These are phyloP conservation scores for Porcisia deanei DNA, from an alignment of 208 protist genomes.

Conservation along the genomic window DNA sequence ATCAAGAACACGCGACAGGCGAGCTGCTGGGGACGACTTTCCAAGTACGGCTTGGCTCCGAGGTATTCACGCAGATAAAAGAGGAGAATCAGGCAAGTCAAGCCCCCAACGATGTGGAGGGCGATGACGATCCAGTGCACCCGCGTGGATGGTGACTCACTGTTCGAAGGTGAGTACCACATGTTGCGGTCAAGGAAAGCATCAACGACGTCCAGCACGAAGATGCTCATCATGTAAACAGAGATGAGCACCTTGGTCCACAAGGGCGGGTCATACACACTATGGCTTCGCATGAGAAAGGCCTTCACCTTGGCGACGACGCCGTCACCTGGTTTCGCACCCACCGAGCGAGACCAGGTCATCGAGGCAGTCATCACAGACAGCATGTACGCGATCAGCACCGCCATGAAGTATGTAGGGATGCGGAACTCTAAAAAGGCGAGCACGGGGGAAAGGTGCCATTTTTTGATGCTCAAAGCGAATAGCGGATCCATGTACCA, in stretches of 20 bases:
- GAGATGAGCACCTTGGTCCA: slow-evolving; percentile 71
- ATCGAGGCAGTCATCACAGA: slow-evolving; percentile 86
- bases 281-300: slow-evolving; percentile 43
- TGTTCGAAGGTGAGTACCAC: slow-evolving; percentile 26
- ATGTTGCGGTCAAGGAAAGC: slow-evolving; percentile 20
- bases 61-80: slow-evolving; percentile 69
- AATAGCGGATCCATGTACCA: slow-evolving; percentile 84
- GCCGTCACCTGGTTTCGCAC: neutral
- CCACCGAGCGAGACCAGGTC: slow-evolving; percentile 36
- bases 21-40: slow-evolving; percentile 85
- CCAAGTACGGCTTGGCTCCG: slow-evolving; percentile 80
- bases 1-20: slow-evolving; percentile 80
- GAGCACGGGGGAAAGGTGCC: slow-evolving; percentile 47
- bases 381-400: slow-evolving; percentile 78
- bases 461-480: slow-evolving; percentile 38
- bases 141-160: neutral
- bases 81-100: slow-evolving; percentile 59
- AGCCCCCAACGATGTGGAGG: slow-evolving; percentile 47
- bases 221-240: slow-evolving; percentile 49
- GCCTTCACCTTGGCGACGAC: slow-evolving; percentile 8
- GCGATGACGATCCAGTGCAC: slow-evolving; percentile 40
- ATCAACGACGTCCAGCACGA: slow-evolving; percentile 58
- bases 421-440: slow-evolving; percentile 80
- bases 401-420: slow-evolving; percentile 73
- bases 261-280: slow-evolving; percentile 71